phyloP scores from a whole-genome alignment of 352 stramenopile genomes.

The Phytophthora megakarya region DNA sequence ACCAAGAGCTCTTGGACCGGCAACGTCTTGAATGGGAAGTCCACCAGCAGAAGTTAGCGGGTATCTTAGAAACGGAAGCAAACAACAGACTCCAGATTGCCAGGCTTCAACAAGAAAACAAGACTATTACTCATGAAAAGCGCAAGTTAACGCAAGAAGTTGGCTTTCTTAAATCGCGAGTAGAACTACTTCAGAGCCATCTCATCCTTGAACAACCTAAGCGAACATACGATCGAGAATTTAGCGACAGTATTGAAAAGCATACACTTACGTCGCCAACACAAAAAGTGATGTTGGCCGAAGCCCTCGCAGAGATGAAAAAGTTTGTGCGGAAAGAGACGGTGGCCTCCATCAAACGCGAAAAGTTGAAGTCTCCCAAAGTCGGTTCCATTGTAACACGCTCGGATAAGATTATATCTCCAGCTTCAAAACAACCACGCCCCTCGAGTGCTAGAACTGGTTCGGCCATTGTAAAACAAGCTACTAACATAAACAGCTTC shows the following conservation, averaged over 20 bases:
- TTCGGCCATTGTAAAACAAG: neutral
- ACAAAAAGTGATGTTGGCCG: slow-evolving; percentile 32
- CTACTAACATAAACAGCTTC: neutral
- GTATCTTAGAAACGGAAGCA: slow-evolving; percentile 37
- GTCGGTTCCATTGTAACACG: neutral
- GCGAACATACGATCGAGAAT: slow-evolving; percentile 52
- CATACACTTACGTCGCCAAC: slow-evolving; percentile 22
- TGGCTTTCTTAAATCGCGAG: slow-evolving; percentile 36
- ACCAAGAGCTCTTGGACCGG: slow-evolving; percentile 35
- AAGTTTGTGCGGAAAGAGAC: slow-evolving; percentile 36
- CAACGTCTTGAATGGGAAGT: slow-evolving; percentile 39
- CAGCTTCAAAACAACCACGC: neutral
- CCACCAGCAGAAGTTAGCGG: slow-evolving; percentile 34
- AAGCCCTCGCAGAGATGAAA: slow-evolving; percentile 50
- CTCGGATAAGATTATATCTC: neutral
- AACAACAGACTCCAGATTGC: slow-evolving; percentile 40
- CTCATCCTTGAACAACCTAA: slow-evolving; percentile 56
- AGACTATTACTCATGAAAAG: slow-evolving; percentile 43
- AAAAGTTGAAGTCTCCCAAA: slow-evolving; percentile 41
- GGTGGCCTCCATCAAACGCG: slow-evolving; percentile 33
- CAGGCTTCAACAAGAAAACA: slow-evolving; percentile 49
- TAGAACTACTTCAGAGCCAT: slow-evolving; percentile 52
- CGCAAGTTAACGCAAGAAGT: slow-evolving; percentile 57
- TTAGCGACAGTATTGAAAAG: slow-evolving; percentile 30
- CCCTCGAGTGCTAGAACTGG: slow-evolving; percentile 20